phyloP scores from a whole-genome alignment of 805 yeast genomes.

The Monosporozyma servazzii region DNA sequence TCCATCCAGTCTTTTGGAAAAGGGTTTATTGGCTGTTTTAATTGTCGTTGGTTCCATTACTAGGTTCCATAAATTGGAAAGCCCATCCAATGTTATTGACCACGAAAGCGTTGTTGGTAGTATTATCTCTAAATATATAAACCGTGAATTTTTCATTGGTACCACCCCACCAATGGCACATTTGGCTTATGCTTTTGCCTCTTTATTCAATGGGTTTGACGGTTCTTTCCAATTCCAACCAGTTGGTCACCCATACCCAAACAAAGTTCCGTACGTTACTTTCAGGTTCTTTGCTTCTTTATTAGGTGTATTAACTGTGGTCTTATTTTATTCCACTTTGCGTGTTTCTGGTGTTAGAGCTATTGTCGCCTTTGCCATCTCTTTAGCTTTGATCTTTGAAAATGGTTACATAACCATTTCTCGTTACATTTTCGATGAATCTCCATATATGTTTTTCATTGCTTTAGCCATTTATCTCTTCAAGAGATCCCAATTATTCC shows the following conservation, averaged over 20 bases:
- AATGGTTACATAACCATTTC: conserved; percentile 61
- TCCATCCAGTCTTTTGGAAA: conserved; percentile 32
- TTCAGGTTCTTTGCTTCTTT: conserved; percentile 66
- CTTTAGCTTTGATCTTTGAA: conserved; percentile 51
- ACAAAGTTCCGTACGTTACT: conserved; percentile 45
- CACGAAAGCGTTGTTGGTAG: conserved; percentile 94
- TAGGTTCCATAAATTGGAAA: conserved; percentile 50
- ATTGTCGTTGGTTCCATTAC: conserved; percentile 43
- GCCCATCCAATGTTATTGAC: conserved; percentile 75
- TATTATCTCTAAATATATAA: conserved; percentile 72
- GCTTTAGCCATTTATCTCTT: conserved; percentile 59
- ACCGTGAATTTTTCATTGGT: conserved; percentile 57
- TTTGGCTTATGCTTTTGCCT: conserved; percentile 64
- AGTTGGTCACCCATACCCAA: conserved; percentile 57
- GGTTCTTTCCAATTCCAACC: conserved; percentile 59
- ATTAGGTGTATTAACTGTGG: conserved; percentile 57
- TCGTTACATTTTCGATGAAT: conserved; percentile 62
- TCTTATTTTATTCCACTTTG: conserved; percentile 57
- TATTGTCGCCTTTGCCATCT: conserved; percentile 46
- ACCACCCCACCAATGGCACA: conserved; percentile 72
- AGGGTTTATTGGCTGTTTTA: conserved; percentile 33
- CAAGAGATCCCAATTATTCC: conserved; percentile 56
- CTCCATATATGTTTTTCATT: conserved; percentile 68
- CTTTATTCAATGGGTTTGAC: conserved; percentile 53
- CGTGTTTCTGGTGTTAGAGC: conserved; percentile 70